A percentile compares a stretch with the other conserved stretches of the same genome.
These are phyloP conservation scores for Cordyceps farinosa DNA, from an alignment of 2,329 filamentous ascomycete genomes.

Conservation along the genomic window DNA sequence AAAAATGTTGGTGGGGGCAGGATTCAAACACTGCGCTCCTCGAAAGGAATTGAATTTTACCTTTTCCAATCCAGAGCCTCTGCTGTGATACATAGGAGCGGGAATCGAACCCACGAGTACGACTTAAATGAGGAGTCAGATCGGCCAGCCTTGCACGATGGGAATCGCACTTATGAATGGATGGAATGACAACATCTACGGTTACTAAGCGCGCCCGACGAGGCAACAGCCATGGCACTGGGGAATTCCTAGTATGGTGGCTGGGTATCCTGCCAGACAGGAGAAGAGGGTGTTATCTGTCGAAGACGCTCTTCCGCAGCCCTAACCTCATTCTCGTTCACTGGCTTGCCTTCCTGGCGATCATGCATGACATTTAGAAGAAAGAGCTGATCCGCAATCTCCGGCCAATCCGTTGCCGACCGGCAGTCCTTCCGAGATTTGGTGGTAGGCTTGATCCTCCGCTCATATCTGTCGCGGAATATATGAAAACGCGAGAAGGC, in stretches of 20 bases:
- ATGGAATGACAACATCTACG: too few relatives aligned
- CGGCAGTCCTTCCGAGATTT: not conserved
- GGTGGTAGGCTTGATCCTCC: not conserved
- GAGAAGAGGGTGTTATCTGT: not conserved
- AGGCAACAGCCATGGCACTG: not conserved
- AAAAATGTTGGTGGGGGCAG: not conserved
- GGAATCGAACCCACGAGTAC: too few relatives aligned
- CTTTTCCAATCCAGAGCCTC: not conserved
- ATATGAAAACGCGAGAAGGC: conserved; percentile 5
- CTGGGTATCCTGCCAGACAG: not conserved
- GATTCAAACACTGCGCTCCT: not conserved
- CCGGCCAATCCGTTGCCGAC: conserved; percentile 1
- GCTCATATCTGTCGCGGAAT: not conserved
- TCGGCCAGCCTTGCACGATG: too few relatives aligned
- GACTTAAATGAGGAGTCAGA: too few relatives aligned
- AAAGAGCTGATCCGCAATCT: not conserved
- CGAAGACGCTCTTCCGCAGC: conserved; percentile 1
- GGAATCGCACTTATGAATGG: too few relatives aligned
- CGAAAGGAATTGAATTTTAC: not conserved
- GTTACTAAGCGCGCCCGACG: too few relatives aligned
- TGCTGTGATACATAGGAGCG: too few relatives aligned
- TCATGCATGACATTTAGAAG: not conserved
- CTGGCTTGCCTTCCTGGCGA: not conserved
- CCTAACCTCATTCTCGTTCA: not conserved
- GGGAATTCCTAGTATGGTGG: not conserved